phyloP scores from a whole-genome alignment of 1,284 basidiomycete genomes.

The Moesziomyces antarcticus region DNA sequence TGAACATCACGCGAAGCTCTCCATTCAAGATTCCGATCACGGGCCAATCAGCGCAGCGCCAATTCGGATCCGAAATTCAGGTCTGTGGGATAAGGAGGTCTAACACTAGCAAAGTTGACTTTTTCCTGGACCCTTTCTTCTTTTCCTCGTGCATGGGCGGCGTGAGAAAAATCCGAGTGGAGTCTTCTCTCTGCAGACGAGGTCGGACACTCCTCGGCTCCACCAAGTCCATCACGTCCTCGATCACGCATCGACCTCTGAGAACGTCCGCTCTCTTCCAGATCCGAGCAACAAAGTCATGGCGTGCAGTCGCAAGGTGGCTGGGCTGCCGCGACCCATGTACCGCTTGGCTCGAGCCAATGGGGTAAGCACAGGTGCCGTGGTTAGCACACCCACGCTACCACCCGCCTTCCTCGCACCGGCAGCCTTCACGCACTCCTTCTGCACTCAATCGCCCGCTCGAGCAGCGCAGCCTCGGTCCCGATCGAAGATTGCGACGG shows the following conservation, averaged over 20 bases:
- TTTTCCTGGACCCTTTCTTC: slow-evolving; percentile 3
- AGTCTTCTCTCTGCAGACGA: no score
- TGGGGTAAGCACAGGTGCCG: neutral
- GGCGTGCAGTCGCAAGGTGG: slow-evolving; percentile 11
- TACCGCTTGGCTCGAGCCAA: slow-evolving; percentile 8
- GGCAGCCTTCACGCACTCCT: slow-evolving; percentile 8
- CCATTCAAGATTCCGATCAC: slow-evolving; percentile 45
- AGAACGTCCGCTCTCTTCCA: no score
- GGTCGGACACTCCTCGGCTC: neutral
- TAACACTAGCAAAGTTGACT: slow-evolving; percentile 1
- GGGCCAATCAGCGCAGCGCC: slow-evolving; percentile 33
- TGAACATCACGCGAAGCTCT: slow-evolving; percentile 5
- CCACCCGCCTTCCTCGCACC: slow-evolving; percentile 28
- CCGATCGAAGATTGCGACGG: slow-evolving; percentile 2
- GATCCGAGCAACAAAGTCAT: neutral
- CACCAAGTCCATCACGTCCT: neutral
- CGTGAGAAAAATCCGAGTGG: no score
- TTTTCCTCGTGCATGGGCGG: neutral
- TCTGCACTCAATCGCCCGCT: slow-evolving; percentile 6
- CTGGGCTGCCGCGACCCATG: slow-evolving; percentile 12
- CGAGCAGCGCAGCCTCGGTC: neutral
- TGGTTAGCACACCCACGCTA: neutral
- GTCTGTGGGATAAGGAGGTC: neutral
- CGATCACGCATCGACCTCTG: no score
- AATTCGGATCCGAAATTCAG: slow-evolving; percentile 34